Conservation (phyloP, 2,329 filamentous ascomycete species). For the Passalora sequoiae region DNA sequence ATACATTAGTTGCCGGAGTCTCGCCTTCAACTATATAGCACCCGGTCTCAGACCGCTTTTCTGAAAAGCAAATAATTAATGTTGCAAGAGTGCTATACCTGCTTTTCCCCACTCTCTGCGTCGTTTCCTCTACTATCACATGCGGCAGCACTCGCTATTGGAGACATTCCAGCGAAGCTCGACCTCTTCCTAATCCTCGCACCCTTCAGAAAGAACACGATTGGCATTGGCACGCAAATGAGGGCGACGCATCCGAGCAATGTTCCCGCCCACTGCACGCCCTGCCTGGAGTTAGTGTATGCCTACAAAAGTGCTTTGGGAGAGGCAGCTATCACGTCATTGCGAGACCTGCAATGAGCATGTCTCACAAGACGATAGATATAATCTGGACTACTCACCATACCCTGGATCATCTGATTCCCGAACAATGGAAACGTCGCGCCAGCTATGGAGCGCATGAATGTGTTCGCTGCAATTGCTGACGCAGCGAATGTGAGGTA, state of each 20-base stretch:
- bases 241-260: slow-evolving; percentile 43
- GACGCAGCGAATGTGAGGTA: slow-evolving; percentile 50
- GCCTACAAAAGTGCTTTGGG: not conserved
- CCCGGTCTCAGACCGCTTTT: too few species aligned
- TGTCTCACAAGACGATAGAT: slow-evolving; percentile 34
- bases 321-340: not conserved
- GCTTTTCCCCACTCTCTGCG: not conserved
- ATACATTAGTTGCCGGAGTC: too few species aligned
- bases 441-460: slow-evolving; percentile 45
- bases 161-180: slow-evolving; percentile 35
- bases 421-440: slow-evolving; percentile 50
- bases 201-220: slow-evolving; percentile 41
- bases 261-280: slow-evolving; percentile 40
- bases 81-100: not conserved
- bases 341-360: not conserved
- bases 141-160: slow-evolving; percentile 15
- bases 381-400: too few species aligned
- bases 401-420: slow-evolving; percentile 51
- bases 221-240: slow-evolving; percentile 41
- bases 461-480: slow-evolving; percentile 36
- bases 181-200: slow-evolving; percentile 39
- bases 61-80: too few species aligned
- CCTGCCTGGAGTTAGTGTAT: too few species aligned
- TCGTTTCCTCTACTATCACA: slow-evolving; percentile 13
- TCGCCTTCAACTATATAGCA: too few species aligned